Evolutionary conservation across 2,329 filamentous ascomycete species (phyloP), one percentile per base, ranked within the genome.

Genomic region (Apiospora hydei): DNA sequence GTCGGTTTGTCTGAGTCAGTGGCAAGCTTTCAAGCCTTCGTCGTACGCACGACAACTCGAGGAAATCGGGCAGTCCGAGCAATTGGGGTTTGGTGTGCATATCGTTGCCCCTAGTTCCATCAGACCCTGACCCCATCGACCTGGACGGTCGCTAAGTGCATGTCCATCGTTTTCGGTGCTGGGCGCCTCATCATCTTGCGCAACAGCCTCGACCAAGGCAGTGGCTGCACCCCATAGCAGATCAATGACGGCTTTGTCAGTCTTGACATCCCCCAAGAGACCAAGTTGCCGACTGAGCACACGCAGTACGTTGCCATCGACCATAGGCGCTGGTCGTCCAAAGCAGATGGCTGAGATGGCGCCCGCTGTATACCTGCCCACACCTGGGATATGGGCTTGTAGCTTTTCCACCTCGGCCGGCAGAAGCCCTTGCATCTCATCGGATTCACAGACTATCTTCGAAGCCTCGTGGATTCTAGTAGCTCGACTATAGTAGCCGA

Each of bases 91-190:
- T 0, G 90, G 89, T 8, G 85, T 85, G 75, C 90, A 92, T 1
- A 91, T 78, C 0, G 90, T 92, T 74, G 89, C 91, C 3, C 90
- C 90, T 4, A 92, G 82, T 76, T 92, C 90, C 90, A 92, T 92
- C 38, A 92, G 80, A 0, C 88, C 90, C 77, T 92, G 90, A 0
- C 90, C 90, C 90, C 89, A 91, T 73, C 86, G 80, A 0, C 89
- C 89, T 0, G 90, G 89, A 30, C 86, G 79, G 70, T 88, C 84
- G 70, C 86, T 90, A 18, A 77, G 71, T 16, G 57, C 68, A 8
- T 74, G 72, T 10, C 74, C 75, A 4, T 61, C 67, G 10, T 69
- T 69, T 5, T 47, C 71, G 0, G 74, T 75, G 11, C 73, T 74
- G 0, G 73, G 75, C 0, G 74, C 75, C 0, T 76, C 74, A 0